A percentile compares a stretch with the other conserved stretches of the same genome.
phyloP scores from a whole-genome alignment of 129 eudicot species.

The Artemisia tridentata region DNA sequence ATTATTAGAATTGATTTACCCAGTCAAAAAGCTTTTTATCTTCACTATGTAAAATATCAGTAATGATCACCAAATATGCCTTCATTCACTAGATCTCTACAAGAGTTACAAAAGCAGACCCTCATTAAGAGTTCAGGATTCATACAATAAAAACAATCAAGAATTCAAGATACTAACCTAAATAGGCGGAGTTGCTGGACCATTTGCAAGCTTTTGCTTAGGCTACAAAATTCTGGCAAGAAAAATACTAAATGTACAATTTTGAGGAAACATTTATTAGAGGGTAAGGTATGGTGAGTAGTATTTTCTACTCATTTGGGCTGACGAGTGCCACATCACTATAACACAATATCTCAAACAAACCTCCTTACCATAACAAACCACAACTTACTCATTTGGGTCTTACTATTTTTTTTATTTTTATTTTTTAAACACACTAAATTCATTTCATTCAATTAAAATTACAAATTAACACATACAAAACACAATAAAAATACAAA shows the following conservation, averaged over 20 bases:
- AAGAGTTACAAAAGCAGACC: constrained; percentile 24
- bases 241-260: constrained; percentile 41
- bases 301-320: no score
- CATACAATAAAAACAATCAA: not conserved
- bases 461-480: no score
- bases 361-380: no score
- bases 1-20: constrained; percentile 49
- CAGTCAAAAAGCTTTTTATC: constrained; percentile 83
- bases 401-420: no score
- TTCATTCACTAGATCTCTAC: constrained; percentile 86
- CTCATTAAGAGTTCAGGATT: constrained; percentile 12
- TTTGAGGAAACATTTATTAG: not conserved
- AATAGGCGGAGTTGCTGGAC: constrained; percentile 75
- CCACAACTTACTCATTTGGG: no score
- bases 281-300: no score
- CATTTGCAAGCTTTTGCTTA: constrained; percentile 89
- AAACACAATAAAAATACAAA: no score
- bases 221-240: constrained; percentile 82
- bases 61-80: constrained; percentile 73
- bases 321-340: no score
- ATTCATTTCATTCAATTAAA: no score
- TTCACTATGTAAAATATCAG: constrained; percentile 67
- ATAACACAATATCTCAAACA: no score
- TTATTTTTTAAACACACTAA: no score
- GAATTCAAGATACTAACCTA: constrained; percentile 46